Percentiles rank a stretch among this genome's conserved stretches.
Conservation (phyloP, 257 asterid species). For the Ballota nigra region DNA sequence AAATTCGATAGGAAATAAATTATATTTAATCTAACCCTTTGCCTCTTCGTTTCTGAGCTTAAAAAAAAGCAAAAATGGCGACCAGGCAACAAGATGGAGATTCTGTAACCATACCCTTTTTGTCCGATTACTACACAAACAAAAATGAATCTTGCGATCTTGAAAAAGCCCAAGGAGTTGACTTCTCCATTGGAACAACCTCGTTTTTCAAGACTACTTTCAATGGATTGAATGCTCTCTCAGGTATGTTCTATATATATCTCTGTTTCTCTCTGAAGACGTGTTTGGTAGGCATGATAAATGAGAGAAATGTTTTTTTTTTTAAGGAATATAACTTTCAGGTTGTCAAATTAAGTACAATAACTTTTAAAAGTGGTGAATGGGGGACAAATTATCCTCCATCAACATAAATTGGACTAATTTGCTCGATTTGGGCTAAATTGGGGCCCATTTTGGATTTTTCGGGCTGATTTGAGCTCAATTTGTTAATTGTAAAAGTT, state of each 20-base stretch:
- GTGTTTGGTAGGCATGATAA: not conserved
- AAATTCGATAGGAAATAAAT: no score
- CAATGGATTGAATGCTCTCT: constrained; percentile 58
- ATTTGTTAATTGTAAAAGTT: no score
- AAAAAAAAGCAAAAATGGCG: constrained; percentile 20
- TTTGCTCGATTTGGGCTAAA: no score
- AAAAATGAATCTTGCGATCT: not conserved
- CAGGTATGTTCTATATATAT: constrained; percentile 31
- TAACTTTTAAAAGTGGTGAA: no score
- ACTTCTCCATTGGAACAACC: constrained; percentile 20
- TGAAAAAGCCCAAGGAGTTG: not conserved
- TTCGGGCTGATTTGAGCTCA: no score
- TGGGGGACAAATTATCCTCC: no score
- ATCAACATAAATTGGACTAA: no score
- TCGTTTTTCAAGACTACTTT: constrained; percentile 48
- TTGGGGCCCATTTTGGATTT: no score
- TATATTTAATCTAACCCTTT: no score
- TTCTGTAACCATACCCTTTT: constrained; percentile 28
- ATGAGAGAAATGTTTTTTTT: no score
- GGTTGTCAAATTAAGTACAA: no score
- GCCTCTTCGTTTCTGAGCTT: not conserved
- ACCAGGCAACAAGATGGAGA: constrained; percentile 13
- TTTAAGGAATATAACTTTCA: no score
- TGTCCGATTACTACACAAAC: not conserved
- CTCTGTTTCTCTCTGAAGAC: not conserved